Evolutionary conservation across 2,329 filamentous ascomycete genomes (phyloP).

Genomic region (Ophiostoma novo-ulmi): DNA sequence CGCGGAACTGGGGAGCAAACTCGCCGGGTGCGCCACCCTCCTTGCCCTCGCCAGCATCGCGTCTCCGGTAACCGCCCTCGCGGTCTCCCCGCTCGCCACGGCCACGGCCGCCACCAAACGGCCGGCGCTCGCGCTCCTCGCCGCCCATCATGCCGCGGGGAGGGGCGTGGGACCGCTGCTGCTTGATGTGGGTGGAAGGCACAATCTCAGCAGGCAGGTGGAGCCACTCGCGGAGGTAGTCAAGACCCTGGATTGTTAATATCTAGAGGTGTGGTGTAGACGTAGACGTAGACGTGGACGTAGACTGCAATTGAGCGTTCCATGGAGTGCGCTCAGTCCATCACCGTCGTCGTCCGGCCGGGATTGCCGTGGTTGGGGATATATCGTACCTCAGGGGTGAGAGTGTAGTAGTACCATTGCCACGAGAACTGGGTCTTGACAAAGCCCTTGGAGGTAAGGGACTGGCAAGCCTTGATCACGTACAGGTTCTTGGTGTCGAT

Average conservation of each 20-base stretch:
- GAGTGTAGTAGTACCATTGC: constrained; percentile 99
- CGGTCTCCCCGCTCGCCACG: constrained; percentile 74
- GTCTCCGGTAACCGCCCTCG: constrained; percentile 87
- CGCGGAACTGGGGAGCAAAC: constrained; percentile 89
- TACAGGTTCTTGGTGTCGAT: constrained; percentile 99
- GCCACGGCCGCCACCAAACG: constrained; percentile 72
- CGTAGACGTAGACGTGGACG: too few relatives aligned
- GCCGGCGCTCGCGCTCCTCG: constrained; percentile 72
- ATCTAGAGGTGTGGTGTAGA: not conserved
- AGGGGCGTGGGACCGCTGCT: constrained; percentile 96
- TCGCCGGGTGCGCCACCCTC: constrained; percentile 88
- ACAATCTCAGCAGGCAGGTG: constrained; percentile 99
- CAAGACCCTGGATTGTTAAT: constrained; percentile 71
- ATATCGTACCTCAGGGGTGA: constrained; percentile 40
- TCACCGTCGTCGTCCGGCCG: not conserved
- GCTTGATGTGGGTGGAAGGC: constrained; percentile 99
- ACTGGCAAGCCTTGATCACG: constrained; percentile 98
- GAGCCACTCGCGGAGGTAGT: constrained; percentile 99
- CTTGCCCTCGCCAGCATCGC: constrained; percentile 81
- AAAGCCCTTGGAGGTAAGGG: constrained; percentile 90
- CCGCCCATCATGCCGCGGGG: constrained; percentile 98
- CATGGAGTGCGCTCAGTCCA: not conserved
- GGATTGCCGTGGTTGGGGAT: not conserved
- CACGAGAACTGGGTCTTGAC: constrained; percentile 99
- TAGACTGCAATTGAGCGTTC: too few relatives aligned